phyloP scores from a whole-genome alignment of 768 basidiomycete genomes.

The Russula sp. region DNA sequence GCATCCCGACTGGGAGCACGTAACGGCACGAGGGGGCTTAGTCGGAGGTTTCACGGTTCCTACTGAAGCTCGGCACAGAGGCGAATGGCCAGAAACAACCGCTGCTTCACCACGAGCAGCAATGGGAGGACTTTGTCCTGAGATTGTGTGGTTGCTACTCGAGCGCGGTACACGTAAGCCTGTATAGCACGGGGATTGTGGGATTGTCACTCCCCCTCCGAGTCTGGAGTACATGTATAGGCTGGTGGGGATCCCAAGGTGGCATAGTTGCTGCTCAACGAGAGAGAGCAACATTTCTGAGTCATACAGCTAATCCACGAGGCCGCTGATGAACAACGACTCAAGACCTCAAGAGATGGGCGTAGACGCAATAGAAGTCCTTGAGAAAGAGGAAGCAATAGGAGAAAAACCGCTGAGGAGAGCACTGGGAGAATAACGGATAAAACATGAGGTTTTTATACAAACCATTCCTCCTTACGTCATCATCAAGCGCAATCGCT shows the following conservation, averaged over 20 bases:
- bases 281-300: neutral
- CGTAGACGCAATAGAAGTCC: neutral
- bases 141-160: constrained; percentile 24
- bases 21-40: neutral
- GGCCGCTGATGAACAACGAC: neutral
- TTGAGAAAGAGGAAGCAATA: neutral
- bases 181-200: neutral
- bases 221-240: neutral
- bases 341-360: neutral
- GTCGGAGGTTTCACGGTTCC: constrained; percentile 6
- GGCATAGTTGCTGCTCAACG: neutral
- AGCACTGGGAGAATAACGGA: neutral
- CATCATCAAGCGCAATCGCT: neutral
- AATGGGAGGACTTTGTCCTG: neutral
- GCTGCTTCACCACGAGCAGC: constrained; percentile 3
- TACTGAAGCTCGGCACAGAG: constrained; percentile 16
- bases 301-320: neutral
- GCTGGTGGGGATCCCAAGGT: neutral
- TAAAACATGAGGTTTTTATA: neutral
- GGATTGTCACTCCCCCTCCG: neutral
- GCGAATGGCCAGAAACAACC: constrained; percentile 7
- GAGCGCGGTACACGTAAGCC: constrained; percentile 18
- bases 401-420: neutral
- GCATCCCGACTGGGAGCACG: neutral
- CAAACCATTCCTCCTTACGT: neutral